A percentile compares a stretch with the other conserved stretches of the same genome.
These are phyloP conservation scores for Cyclotella sp. DNA, from an alignment of 108 stramenopile genomes.

Conservation along the genomic window DNA sequence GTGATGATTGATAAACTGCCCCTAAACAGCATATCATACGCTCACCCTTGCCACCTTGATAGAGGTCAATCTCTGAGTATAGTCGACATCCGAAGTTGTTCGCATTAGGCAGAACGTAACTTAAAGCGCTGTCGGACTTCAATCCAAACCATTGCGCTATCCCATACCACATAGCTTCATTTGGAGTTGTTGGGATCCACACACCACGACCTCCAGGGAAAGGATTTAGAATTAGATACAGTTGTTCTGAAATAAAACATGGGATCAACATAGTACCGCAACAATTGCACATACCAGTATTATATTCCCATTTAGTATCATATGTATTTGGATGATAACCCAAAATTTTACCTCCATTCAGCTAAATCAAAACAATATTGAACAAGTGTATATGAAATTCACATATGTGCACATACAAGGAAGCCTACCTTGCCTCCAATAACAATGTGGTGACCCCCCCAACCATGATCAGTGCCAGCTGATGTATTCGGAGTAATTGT, in stretches of 20 bases:
- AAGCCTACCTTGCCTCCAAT: conserved; percentile 37
- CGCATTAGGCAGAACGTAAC: conserved; percentile 40
- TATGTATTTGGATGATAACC: conserved; percentile 37
- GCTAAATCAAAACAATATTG: neutral
- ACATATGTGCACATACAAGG: too few relatives aligned
- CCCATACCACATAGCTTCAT: conserved; percentile 22
- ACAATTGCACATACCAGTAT: conserved; percentile 8
- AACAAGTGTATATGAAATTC: too few relatives aligned
- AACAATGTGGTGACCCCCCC: conserved; percentile 45
- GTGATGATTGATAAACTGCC: neutral
- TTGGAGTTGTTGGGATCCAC: conserved; percentile 47
- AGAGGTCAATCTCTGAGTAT: conserved; percentile 39
- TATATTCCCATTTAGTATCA: neutral
- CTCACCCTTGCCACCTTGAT: conserved; percentile 14
- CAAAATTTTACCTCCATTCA: conserved; percentile 31
- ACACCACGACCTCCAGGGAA: conserved; percentile 10
- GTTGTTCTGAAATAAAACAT: too few relatives aligned
- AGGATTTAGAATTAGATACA: neutral
- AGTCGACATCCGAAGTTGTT: conserved; percentile 37
- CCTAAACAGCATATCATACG: neutral
- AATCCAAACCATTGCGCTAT: conserved; percentile 38
- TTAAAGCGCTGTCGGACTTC: conserved; percentile 2
- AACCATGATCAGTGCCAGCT: conserved; percentile 25
- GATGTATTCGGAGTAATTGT: conserved; percentile 54
- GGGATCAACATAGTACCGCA: neutral